Evolutionary conservation across 352 stramenopile species (phyloP).

Genomic region (Phytophthora aleatoria): DNA sequence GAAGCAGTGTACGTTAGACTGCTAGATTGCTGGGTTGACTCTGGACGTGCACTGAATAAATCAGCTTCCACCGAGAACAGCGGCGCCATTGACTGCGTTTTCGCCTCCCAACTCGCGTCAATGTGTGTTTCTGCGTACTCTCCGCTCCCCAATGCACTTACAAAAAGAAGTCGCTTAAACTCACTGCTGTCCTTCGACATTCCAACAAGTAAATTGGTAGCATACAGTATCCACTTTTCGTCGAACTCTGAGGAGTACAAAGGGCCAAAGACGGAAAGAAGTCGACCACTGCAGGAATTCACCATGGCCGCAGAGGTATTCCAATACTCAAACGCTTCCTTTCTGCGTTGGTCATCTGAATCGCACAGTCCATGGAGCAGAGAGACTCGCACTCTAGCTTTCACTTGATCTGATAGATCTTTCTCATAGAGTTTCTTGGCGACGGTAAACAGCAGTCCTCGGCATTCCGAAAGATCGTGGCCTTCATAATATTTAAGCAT

Average conservation of each 20-base stretch:
- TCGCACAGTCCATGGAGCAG: slow-evolving; percentile 64
- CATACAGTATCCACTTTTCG: slow-evolving; percentile 74
- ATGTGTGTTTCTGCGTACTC: slow-evolving; percentile 62
- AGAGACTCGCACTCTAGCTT: slow-evolving; percentile 35
- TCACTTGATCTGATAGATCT: slow-evolving; percentile 13
- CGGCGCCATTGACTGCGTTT: slow-evolving; percentile 70
- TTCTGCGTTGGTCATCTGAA: slow-evolving; percentile 43
- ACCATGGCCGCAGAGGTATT: slow-evolving; percentile 34
- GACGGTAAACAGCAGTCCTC: slow-evolving; percentile 49
- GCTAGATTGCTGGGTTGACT: slow-evolving; percentile 9
- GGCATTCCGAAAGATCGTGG: slow-evolving; percentile 44
- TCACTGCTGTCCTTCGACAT: slow-evolving; percentile 32
- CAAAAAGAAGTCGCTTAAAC: slow-evolving; percentile 53
- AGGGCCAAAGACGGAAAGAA: slow-evolving; percentile 60
- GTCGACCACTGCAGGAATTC: slow-evolving; percentile 40
- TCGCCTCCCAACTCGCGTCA: slow-evolving; percentile 72
- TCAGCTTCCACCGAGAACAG: slow-evolving; percentile 80
- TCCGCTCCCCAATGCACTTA: slow-evolving; percentile 45
- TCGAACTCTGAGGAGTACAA: slow-evolving; percentile 51
- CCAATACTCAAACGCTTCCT: slow-evolving; percentile 58
- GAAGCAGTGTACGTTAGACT: slow-evolving; percentile 1
- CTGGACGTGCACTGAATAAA: slow-evolving; percentile 34
- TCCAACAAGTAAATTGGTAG: slow-evolving; percentile 60
- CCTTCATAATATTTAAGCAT: slow-evolving; percentile 43
- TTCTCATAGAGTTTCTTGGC: slow-evolving; percentile 44